Evolutionary conservation across 2,329 filamentous ascomycete genomes (phyloP).

Genomic region (Colletotrichum spinosum): DNA sequence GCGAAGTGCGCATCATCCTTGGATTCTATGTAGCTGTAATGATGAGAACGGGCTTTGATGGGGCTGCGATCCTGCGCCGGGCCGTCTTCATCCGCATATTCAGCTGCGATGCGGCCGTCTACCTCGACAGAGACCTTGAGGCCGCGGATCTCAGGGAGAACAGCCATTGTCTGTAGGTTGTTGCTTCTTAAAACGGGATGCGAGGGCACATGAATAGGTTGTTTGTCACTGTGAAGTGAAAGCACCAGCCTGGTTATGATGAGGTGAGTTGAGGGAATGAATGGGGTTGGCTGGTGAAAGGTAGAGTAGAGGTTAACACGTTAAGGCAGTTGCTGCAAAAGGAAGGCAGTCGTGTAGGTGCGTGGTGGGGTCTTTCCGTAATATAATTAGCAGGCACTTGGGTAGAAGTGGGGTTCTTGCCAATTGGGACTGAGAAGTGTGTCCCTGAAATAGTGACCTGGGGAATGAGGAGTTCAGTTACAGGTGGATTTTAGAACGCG

Average conservation of each 20-base stretch:
- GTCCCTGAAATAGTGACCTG: background rate
- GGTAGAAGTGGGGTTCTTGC: background rate
- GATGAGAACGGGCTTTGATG: conserved; percentile 1
- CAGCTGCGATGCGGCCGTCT: conserved; percentile 36
- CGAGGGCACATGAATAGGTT: background rate
- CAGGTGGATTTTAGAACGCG: background rate
- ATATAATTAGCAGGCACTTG: conserved; percentile 3
- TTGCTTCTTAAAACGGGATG: background rate
- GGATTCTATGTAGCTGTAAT: conserved; percentile 40
- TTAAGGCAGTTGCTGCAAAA: background rate
- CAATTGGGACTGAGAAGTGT: background rate
- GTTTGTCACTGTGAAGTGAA: background rate
- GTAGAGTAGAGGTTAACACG: background rate
- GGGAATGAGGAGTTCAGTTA: background rate
- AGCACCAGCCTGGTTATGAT: background rate
- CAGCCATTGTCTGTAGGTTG: conserved; percentile 39
- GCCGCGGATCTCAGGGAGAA: conserved; percentile 40
- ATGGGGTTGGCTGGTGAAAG: no score
- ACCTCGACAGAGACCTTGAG: conserved; percentile 41
- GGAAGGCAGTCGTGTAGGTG: background rate
- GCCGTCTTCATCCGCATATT: conserved; percentile 39
- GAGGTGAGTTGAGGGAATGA: no score
- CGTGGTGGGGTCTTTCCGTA: conserved; percentile 1
- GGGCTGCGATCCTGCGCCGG: conserved; percentile 5
- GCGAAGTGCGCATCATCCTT: conserved; percentile 38